Percentiles rank a stretch among this genome's conserved stretches.
phyloP scores from a whole-genome alignment of 164 flowering plant species.

The Magnolia kwangsiensis region DNA sequence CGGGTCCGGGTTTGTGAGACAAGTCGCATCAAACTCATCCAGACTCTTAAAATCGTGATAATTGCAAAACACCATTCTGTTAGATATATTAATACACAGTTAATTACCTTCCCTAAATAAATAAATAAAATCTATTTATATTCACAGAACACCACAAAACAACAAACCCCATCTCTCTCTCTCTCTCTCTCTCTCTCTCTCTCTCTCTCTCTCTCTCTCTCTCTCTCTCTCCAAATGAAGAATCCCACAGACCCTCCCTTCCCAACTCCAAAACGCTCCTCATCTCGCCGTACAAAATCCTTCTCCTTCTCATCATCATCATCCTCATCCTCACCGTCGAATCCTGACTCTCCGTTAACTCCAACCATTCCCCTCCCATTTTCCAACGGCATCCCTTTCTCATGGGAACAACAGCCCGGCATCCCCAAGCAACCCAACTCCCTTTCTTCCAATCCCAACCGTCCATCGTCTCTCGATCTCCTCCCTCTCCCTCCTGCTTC shows the following conservation, averaged over 20 bases:
- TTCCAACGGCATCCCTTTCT: slow-evolving; percentile 12
- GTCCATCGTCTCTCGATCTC: background rate
- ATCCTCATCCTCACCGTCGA: slow-evolving; percentile 1
- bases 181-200: background rate
- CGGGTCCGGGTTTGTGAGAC: too few relatives aligned
- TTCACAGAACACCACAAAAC: background rate
- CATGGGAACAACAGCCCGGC: slow-evolving; percentile 15
- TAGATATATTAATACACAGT: background rate
- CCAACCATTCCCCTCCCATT: slow-evolving; percentile 2
- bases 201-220: background rate
- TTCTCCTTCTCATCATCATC: background rate
- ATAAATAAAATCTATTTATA: background rate
- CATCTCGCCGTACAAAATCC: background rate
- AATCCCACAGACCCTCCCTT: background rate
- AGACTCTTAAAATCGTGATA: too few relatives aligned
- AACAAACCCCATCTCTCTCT: background rate
- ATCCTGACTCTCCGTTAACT: slow-evolving; percentile 1
- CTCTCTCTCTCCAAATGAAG: background rate
- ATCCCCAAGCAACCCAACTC: slow-evolving; percentile 7
- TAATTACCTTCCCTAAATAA: background rate
- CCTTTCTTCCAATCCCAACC: background rate
- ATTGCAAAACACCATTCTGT: background rate
- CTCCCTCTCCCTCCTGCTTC: slow-evolving; percentile 10
- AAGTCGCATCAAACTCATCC: too few relatives aligned
- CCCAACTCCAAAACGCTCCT: background rate